A percentile compares a stretch with the other conserved stretches of the same genome.
Conservation (phyloP, 2,329 filamentous ascomycete genomes). For the Helotiales sp. region DNA sequence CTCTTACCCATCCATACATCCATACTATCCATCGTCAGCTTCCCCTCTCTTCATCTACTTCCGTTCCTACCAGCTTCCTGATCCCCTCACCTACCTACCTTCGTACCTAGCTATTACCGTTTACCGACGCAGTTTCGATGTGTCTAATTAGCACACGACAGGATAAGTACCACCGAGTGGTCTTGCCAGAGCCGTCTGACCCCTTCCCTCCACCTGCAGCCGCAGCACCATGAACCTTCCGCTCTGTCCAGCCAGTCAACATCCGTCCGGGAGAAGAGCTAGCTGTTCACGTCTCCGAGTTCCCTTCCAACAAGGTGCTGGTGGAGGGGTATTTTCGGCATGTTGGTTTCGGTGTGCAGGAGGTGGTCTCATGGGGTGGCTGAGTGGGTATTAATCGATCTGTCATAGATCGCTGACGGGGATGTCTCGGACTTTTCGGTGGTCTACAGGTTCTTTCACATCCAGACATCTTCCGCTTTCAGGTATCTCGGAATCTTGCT, state of each 20-base stretch:
- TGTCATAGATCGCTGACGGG: conserved; percentile 9
- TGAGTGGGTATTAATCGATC: too few relatives aligned
- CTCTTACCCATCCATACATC: neutral
- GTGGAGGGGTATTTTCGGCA: conserved; percentile 5
- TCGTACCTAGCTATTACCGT: neutral
- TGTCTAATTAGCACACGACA: neutral
- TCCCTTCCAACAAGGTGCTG: conserved; percentile 1
- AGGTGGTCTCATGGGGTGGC: neutral
- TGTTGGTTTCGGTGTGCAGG: conserved; percentile 8
- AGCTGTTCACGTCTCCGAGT: conserved; percentile 5
- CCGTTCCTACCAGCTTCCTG: neutral
- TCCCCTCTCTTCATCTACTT: neutral
- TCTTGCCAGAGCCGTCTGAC: neutral
- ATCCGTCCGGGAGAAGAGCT: neutral
- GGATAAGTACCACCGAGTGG: neutral
- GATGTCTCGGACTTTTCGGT: conserved; percentile 19
- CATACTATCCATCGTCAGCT: neutral
- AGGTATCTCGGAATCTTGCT: conserved; percentile 17
- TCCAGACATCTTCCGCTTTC: too few relatives aligned
- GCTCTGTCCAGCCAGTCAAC: conserved; percentile 8
- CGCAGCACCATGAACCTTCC: neutral
- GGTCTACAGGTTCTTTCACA: conserved; percentile 2
- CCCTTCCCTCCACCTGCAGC: neutral
- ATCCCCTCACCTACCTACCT: too few relatives aligned
- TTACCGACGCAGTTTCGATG: conserved; percentile 8